Evolutionary conservation across 1,139 yeast genomes (phyloP), one percentile per base, ranked within the genome.

Genomic region (Yamadazyma friedrichii): DNA sequence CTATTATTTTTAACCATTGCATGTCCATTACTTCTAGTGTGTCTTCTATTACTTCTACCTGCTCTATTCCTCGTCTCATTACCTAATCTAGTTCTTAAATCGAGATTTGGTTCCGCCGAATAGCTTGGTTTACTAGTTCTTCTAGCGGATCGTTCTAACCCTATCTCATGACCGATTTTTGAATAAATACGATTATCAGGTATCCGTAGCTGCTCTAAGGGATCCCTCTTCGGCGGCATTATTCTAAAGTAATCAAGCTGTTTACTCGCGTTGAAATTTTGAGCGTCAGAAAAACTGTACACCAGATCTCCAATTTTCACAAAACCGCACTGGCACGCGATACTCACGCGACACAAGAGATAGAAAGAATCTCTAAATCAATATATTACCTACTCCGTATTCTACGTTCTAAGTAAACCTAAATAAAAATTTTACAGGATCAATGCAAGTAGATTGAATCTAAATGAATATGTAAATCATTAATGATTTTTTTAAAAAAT

Each of bases 171-270:
- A 5, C 49, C 49, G 8, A 50, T 47, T n/a, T 41, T 27, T n/a
- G 42, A 49, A 30, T 47, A 51, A 9, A 47, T 48, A 26, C 53
- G 36, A 31, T 51, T 50, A 31, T 51, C 50, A 13, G 54, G 51
- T 24, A 51, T 51, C 45, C 51, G 40, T 28, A 51, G 41, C 29
- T 43, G 44, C 24, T 47, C 45, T 28, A 49, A 33, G 9, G 48
- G 50, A 39, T 50, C 49, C 40, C 53, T 41, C 36, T 35, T 46
- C 31, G 53, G 51, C 11, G 50, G 44, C 53, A 50, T 50, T n/a
- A 16, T 36, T 25, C 31, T 25, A 25, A 8, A 13, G 12, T 35
- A 26, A 2, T 3, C 3, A 4, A 15, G 5, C 11, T 35, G 26
- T 35, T 28, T 35, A 28, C 15, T 35, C 38, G 38, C 38, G 38